A percentile compares a stretch with the other conserved stretches of the same genome.
phyloP scores from a whole-genome alignment of 371 early-diverging fungal genomes.

The Enterospora canceri region DNA sequence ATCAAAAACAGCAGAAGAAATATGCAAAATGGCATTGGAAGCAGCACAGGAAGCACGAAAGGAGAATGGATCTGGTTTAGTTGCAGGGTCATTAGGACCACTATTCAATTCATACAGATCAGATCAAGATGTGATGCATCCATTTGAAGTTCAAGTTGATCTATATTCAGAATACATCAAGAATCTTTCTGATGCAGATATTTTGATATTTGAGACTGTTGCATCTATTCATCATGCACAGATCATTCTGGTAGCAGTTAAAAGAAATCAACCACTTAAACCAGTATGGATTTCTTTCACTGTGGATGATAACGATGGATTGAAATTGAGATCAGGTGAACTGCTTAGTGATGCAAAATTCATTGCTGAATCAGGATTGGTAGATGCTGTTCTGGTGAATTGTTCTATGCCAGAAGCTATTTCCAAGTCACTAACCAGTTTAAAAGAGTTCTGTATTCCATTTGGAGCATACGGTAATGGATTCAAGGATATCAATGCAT shows the following conservation, averaged over 20 bases:
- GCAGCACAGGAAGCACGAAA: constrained; percentile 52
- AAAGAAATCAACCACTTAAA: neutral
- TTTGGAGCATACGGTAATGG: neutral
- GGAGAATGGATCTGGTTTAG: constrained; percentile 48
- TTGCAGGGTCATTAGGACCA: constrained; percentile 34
- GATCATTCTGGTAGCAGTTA: constrained; percentile 10
- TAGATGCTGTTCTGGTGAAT: neutral
- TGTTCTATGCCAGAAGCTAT: neutral
- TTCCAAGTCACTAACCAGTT: neutral
- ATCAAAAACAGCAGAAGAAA: neutral
- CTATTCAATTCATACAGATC: constrained; percentile 25
- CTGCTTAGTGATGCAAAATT: neutral
- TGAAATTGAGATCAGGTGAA: neutral
- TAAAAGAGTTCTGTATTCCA: neutral
- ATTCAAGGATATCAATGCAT: neutral
- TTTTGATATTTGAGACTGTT: constrained; percentile 39
- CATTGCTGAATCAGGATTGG: neutral
- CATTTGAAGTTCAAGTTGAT: constrained; percentile 22
- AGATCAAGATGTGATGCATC: constrained; percentile 29
- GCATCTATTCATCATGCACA: constrained; percentile 11
- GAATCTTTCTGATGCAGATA: constrained; percentile 17
- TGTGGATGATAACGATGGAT: neutral
- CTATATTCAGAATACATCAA: constrained; percentile 42
- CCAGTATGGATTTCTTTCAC: neutral
- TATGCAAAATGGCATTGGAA: constrained; percentile 37